Base-by-base conservation (phyloP, 1,284 basidiomycete genomes). In the Ustilago nuda region DNA sequence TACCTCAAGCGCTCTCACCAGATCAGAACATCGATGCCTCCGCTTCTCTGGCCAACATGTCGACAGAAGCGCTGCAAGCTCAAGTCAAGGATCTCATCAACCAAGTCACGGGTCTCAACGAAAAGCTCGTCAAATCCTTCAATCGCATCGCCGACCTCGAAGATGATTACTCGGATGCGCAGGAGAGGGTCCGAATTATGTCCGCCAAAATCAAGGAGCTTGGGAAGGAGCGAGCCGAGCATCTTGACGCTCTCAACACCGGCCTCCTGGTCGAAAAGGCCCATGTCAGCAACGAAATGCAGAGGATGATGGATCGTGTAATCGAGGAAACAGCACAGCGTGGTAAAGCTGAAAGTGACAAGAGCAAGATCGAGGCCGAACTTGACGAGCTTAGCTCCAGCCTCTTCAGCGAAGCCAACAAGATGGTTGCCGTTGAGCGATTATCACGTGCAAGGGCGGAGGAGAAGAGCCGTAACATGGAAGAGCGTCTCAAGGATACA, bases 121-220 rank as follows among this genome's bases (percentile, higher is more conserved):
- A 89, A 84, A 98, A 99, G 86, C 92, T 99, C 54, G 94, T 99
- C 70, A 89, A 90, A 62, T 94, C 93, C 2, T 97, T 98, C 87
- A 93, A 95, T 84, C 91, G 93, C 53, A 91, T 96, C 48, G 94
- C 94, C 12, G 92, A 94, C 87, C 89, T 99, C 64, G 96, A 99
- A 86, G 96, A 98, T 85, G 90, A 94, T 72, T 87, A 97, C 15
- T 92, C 94, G 79, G 88, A 92, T 46, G 80, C 84, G 12, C 92
- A 94, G 82, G 89, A 94, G 1, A 90, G 91, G 4, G 92, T 92
- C 9, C 88, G 95, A 63, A 61, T 48, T 43, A 71, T 78, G 59
- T 76, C 81, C 39, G 61, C 71, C 17, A 73, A 69, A 60, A 79
- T 84, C 61, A 76, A 78, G 90, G 51, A 91, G 91, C 78, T 89